Evolutionary conservation across 2,329 filamentous ascomycete species (phyloP).

Genomic region (Trichoderma harzianum): DNA sequence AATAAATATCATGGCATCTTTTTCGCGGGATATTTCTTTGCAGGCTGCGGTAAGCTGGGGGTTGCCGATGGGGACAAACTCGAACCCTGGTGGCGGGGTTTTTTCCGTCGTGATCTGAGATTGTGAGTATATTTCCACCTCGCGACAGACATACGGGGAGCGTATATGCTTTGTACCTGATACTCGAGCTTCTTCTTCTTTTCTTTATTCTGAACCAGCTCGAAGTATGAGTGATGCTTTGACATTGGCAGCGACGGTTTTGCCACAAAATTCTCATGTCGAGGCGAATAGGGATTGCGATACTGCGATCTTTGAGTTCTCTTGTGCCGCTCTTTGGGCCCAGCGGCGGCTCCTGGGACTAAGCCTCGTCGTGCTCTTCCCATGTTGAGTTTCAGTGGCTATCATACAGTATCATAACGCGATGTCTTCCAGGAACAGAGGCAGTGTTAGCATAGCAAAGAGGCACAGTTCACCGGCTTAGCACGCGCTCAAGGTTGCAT

Average conservation of each 20-base stretch:
- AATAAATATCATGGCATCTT: conserved; percentile 62
- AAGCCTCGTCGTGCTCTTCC: conserved; percentile 36
- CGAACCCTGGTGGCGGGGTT: conserved; percentile 57
- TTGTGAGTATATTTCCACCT: conserved; percentile 27
- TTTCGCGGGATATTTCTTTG: conserved; percentile 62
- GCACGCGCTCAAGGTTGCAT: conserved; percentile 8
- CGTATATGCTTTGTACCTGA: conserved; percentile 42
- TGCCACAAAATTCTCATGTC: conserved; percentile 34
- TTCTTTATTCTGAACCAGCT: conserved; percentile 61
- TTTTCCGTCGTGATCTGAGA: conserved; percentile 50
- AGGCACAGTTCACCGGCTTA: conserved; percentile 5
- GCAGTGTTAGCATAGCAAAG: neutral
- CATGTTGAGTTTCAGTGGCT: conserved; percentile 28
- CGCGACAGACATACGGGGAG: neutral
- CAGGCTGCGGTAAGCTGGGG: conserved; percentile 58
- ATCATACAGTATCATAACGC: conserved; percentile 4
- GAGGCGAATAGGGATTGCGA: conserved; percentile 34
- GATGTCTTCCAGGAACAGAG: neutral
- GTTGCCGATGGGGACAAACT: conserved; percentile 61
- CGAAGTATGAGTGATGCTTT: conserved; percentile 61
- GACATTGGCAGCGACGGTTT: conserved; percentile 42
- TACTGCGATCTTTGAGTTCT: conserved; percentile 32
- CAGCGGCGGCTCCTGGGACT: conserved; percentile 30
- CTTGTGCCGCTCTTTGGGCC: conserved; percentile 37
- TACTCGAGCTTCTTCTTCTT: conserved; percentile 63